Evolutionary conservation across 2,329 filamentous ascomycete species (phyloP).

Genomic region (Hirsutella minnesotensis): DNA sequence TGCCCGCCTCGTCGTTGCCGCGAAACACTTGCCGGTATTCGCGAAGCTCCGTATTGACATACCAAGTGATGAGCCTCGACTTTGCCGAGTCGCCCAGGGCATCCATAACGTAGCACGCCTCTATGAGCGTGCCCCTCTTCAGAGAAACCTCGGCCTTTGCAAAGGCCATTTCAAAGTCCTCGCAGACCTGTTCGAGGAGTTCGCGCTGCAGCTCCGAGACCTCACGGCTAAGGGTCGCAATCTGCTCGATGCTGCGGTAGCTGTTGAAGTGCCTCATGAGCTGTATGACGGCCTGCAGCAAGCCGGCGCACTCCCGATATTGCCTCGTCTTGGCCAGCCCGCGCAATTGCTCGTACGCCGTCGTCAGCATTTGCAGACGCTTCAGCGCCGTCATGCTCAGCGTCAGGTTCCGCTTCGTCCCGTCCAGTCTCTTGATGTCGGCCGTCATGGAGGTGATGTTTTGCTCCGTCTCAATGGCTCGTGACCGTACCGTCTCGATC

Average conservation of each 20-base stretch:
- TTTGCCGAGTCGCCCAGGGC: slow-evolving; percentile 81
- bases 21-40: slow-evolving; percentile 95
- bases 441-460: slow-evolving; percentile 98
- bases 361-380: slow-evolving; percentile 94
- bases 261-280: slow-evolving; percentile 98
- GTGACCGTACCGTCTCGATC: slow-evolving; percentile 83
- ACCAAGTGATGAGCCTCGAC: slow-evolving; percentile 80
- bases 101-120: slow-evolving; percentile 91
- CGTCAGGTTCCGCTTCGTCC: slow-evolving; percentile 91
- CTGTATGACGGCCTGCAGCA: slow-evolving; percentile 90
- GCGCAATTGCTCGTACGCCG: slow-evolving; percentile 92
- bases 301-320: slow-evolving; percentile 86
- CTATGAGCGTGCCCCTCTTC: slow-evolving; percentile 59
- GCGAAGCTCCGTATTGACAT: slow-evolving; percentile 90
- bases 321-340: slow-evolving; percentile 75
- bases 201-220: slow-evolving; percentile 90
- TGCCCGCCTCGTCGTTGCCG: slow-evolving; percentile 92
- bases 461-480: slow-evolving; percentile 84
- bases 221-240: slow-evolving; percentile 82
- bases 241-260: slow-evolving; percentile 95
- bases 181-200: slow-evolving; percentile 92
- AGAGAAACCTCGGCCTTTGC: slow-evolving; percentile 71
- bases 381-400: slow-evolving; percentile 97
- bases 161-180: slow-evolving; percentile 95
- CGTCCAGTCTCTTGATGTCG: slow-evolving; percentile 93